phyloP scores from a whole-genome alignment of 1,284 basidiomycete species.

The Megacollybia platyphylla region DNA sequence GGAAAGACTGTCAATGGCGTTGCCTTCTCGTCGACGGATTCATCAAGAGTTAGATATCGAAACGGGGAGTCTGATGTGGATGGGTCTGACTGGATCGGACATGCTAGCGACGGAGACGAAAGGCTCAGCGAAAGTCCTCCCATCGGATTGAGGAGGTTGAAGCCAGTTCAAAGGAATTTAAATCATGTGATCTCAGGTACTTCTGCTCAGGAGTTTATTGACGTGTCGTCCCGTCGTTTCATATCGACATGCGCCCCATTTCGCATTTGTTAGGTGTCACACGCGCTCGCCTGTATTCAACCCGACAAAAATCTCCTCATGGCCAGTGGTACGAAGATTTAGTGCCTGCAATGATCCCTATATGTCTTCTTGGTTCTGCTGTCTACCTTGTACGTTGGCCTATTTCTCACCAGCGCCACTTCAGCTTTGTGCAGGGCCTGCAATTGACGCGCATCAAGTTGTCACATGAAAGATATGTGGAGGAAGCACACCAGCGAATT shows the following conservation, averaged over 20 bases:
- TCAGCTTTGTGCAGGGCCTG: conserved; percentile 32
- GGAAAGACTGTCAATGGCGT: conserved; percentile 8
- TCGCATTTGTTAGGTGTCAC: background rate
- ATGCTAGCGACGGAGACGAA: background rate
- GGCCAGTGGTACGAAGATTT: conserved; percentile 53
- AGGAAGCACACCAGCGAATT: conserved; percentile 41
- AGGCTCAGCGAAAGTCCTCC: background rate
- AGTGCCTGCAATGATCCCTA: conserved; percentile 63
- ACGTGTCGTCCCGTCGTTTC: background rate
- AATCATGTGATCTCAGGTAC: background rate
- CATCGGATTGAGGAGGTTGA: background rate
- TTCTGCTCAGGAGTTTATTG: background rate
- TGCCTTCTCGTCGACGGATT: conserved; percentile 19
- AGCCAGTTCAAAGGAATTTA: background rate
- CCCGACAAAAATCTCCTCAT: conserved; percentile 28
- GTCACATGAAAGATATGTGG: conserved; percentile 57
- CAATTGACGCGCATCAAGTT: conserved; percentile 48
- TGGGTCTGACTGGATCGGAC: background rate
- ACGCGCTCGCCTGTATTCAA: background rate
- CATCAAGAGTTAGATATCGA: conserved; percentile 18
- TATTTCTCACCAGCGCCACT: background rate
- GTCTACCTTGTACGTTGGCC: conserved; percentile 50
- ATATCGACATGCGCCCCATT: background rate
- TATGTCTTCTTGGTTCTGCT: conserved; percentile 63
- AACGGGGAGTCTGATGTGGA: conserved; percentile 16